A percentile compares a stretch with the other conserved stretches of the same genome.
These are phyloP conservation scores for Macrolepiota albuminosa DNA, from an alignment of 768 basidiomycete genomes.

Conservation along the genomic window DNA sequence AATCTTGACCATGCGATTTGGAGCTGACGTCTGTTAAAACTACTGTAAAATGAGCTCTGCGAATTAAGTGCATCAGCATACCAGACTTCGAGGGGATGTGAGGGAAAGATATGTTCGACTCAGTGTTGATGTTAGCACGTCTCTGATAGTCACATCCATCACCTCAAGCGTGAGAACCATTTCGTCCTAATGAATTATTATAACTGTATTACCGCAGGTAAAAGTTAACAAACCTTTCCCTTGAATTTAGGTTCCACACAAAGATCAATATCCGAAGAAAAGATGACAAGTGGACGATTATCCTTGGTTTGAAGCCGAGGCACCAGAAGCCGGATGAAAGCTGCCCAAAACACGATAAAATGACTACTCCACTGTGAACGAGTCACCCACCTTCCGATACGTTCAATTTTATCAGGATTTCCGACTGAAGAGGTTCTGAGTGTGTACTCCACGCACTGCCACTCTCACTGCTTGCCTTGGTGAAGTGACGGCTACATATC, in stretches of 20 bases:
- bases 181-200: constrained; percentile 50
- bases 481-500: constrained; percentile 78
- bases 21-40: constrained; percentile 33
- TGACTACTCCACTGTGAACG: constrained; percentile 7
- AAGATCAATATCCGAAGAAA: constrained; percentile 57
- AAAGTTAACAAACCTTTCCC: constrained; percentile 42
- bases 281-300: constrained; percentile 49
- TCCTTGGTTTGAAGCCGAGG: constrained; percentile 32
- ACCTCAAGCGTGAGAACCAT: constrained; percentile 59
- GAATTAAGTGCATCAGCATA: constrained; percentile 25
- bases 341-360: constrained; percentile 12
- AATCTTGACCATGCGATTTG: constrained; percentile 53
- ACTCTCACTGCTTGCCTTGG: constrained; percentile 45
- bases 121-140: constrained; percentile 34
- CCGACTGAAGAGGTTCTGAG: constrained; percentile 23
- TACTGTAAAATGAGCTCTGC: neutral
- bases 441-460: constrained; percentile 30
- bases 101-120: constrained; percentile 44
- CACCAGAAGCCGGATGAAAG: constrained; percentile 41
- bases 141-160: constrained; percentile 55
- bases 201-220: neutral
- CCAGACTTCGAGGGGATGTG: constrained; percentile 55
- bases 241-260: constrained; percentile 65
- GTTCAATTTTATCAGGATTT: constrained; percentile 45
- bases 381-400: constrained; percentile 37